phyloP scores from a whole-genome alignment of 139 green algal genomes.

The Picochlorum sp. region DNA sequence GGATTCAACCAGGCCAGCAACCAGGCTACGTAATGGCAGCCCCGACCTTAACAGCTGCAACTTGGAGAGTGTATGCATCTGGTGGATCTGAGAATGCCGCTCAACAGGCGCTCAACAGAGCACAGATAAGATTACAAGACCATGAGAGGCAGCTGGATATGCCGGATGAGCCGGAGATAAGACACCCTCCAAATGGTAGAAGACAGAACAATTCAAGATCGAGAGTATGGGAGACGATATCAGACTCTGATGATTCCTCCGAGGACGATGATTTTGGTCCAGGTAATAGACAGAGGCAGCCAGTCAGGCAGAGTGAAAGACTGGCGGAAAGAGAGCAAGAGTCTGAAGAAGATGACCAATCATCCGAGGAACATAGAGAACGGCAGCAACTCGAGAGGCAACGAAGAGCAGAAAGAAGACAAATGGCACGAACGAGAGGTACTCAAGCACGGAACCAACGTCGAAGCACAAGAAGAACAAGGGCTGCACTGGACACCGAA shows the following conservation, averaged over 20 bases:
- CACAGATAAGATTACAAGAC: constrained; percentile 12
- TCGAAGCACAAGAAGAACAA: background rate
- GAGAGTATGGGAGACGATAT: background rate
- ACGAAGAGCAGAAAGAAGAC: constrained; percentile 6
- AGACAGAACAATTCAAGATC: too few species aligned
- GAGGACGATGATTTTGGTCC: constrained; percentile 4
- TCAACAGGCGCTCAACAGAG: constrained; percentile 12
- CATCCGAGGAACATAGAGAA: background rate
- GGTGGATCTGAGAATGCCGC: constrained; percentile 12
- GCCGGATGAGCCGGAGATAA: background rate
- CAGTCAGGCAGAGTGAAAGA: background rate
- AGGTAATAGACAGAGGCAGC: background rate
- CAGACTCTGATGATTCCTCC: background rate
- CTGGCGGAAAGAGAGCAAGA: background rate
- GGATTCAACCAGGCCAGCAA: constrained; percentile 9
- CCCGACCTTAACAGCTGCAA: constrained; percentile 38
- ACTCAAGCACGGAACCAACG: background rate
- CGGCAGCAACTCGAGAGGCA: background rate
- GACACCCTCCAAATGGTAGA: background rate
- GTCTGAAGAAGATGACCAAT: background rate
- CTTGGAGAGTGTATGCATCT: constrained; percentile 27
- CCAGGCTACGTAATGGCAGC: constrained; percentile 24
- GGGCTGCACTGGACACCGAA: background rate
- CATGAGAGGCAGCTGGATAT: constrained; percentile 7
- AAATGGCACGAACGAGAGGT: background rate